Percentiles rank a stretch among this genome's conserved stretches.
These are phyloP conservation scores for Aquanectria penicillioides DNA, from an alignment of 2,329 filamentous ascomycete species.

Conservation along the genomic window DNA sequence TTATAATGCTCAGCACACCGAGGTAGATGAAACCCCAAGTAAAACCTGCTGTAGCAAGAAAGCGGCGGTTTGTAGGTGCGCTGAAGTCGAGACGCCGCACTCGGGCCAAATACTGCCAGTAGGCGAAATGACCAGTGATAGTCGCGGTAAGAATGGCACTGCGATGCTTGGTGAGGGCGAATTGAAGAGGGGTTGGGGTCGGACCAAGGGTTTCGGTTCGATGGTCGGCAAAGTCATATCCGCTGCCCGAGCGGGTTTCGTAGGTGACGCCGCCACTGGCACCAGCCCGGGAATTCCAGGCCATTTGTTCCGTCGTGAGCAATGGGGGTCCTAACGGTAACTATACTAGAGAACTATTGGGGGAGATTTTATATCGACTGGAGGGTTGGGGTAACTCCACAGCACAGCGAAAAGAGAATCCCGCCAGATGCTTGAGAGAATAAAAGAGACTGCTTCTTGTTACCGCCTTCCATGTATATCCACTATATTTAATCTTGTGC, in stretches of 20 bases:
- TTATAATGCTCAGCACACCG: constrained; percentile 36
- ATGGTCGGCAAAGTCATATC: constrained; percentile 38
- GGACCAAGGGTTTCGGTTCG: constrained; percentile 38
- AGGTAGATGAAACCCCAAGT: constrained; percentile 38
- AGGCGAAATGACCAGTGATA: constrained; percentile 38
- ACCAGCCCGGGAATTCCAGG: constrained; percentile 21
- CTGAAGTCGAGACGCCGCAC: constrained; percentile 32
- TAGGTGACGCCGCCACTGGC: constrained; percentile 34
- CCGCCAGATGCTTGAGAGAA: background rate
- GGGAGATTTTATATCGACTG: too few species aligned
- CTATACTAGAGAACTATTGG: too few species aligned
- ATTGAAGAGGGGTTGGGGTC: constrained; percentile 39
- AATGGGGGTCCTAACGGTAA: too few species aligned
- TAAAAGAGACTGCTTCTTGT: background rate
- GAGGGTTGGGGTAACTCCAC: too few species aligned
- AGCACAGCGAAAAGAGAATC: too few species aligned
- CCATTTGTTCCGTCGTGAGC: too few species aligned
- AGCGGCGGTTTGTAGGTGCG: constrained; percentile 29
- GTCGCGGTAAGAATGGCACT: constrained; percentile 37
- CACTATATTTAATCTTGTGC: background rate
- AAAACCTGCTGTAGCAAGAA: constrained; percentile 35
- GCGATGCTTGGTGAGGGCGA: constrained; percentile 34
- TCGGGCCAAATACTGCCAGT: constrained; percentile 39
- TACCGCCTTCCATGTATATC: background rate
- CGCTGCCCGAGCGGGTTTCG: constrained; percentile 37